A percentile compares a stretch with the other conserved stretches of the same genome.
Conservation (phyloP, 129 eudicot species). For the Cynara cardunculus region DNA sequence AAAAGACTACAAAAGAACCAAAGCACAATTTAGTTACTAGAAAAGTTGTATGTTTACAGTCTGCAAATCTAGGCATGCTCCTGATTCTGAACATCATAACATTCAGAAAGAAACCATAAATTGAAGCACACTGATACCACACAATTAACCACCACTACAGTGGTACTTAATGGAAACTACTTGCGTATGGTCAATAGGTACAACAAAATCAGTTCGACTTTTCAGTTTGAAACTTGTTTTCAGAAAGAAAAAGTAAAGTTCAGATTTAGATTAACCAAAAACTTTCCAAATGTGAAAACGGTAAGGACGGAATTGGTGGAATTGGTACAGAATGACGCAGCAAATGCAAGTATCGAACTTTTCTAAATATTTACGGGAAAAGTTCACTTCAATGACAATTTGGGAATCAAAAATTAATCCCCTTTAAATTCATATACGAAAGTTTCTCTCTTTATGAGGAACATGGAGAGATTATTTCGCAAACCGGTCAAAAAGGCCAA, state of each 20-base stretch:
- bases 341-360: slow-evolving; percentile 18
- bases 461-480: background rate
- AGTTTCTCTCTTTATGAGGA: background rate
- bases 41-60: background rate
- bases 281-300: background rate
- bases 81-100: background rate
- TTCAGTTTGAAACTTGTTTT: background rate
- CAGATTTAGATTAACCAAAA: background rate
- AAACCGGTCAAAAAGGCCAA: background rate
- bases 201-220: slow-evolving; percentile 8
- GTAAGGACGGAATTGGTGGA: background rate
- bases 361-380: background rate
- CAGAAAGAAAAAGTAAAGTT: background rate
- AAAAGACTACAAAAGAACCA: slow-evolving; percentile 57
- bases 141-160: background rate
- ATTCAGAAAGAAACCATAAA: background rate
- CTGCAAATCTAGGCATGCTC: background rate
- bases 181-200: background rate
- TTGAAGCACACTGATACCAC: background rate
- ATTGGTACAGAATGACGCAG: background rate
- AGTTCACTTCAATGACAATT: background rate
- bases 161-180: background rate
- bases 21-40: slow-evolving; percentile 7
- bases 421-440: background rate
- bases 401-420: background rate